Evolutionary conservation across 2,329 filamentous ascomycete genomes (phyloP).

Genomic region (Hypoxylon sp.): DNA sequence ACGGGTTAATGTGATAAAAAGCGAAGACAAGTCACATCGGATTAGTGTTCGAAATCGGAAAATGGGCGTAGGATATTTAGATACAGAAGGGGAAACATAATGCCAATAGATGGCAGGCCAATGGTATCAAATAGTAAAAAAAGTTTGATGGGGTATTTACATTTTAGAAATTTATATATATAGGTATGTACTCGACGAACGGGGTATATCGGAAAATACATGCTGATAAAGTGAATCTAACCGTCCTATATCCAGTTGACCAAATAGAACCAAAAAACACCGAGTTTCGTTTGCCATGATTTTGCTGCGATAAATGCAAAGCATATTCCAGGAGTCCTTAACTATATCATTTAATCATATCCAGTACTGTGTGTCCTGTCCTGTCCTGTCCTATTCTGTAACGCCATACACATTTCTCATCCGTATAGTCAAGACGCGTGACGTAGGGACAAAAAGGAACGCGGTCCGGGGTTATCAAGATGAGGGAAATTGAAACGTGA

Average conservation of each 20-base stretch:
- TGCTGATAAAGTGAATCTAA: not conserved
- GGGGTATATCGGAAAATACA: constrained; percentile 5
- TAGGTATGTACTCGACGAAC: constrained; percentile 3
- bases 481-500: not conserved
- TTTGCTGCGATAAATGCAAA: not conserved
- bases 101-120: constrained; percentile 8
- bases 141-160: constrained; percentile 11
- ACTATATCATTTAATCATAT: constrained; percentile 8
- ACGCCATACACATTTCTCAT: constrained; percentile 2
- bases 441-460: not conserved
- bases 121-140: not conserved
- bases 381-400: constrained; percentile 21
- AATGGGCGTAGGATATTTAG: not conserved
- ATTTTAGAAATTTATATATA: constrained; percentile 10
- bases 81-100: not conserved
- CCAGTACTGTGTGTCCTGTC: constrained; percentile 37
- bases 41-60: not conserved
- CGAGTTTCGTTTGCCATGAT: not conserved
- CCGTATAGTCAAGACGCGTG: not conserved
- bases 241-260: not conserved
- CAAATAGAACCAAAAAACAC: not conserved
- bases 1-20: not conserved
- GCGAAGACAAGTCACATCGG: not conserved
- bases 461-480: not conserved
- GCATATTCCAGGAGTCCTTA: not conserved